phyloP scores from a whole-genome alignment of 2,329 filamentous ascomycete genomes.

The Xylariaceae sp. region DNA sequence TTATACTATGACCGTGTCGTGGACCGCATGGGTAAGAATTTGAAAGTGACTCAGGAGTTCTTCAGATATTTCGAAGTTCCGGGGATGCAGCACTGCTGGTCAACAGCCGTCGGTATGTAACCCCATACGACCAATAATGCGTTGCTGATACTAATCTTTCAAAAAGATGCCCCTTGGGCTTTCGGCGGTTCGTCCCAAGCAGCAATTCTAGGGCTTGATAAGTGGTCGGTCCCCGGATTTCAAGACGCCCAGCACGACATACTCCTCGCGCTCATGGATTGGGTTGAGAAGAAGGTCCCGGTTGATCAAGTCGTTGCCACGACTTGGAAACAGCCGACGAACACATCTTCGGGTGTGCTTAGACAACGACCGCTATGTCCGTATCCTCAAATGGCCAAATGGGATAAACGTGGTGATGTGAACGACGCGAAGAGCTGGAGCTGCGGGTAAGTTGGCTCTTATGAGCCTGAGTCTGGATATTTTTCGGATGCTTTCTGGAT shows the following conservation, averaged over 20 bases:
- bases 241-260: conserved; percentile 35
- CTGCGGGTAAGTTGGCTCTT: conserved; percentile 28
- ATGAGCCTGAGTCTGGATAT: no score
- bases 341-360: conserved; percentile 34
- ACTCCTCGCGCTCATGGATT: conserved; percentile 36
- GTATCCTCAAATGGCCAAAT: conserved; percentile 35
- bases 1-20: conserved; percentile 33
- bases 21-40: conserved; percentile 27
- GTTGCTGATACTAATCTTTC: background rate
- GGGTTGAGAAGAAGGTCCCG: conserved; percentile 34
- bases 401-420: conserved; percentile 32
- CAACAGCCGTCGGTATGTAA: conserved; percentile 23
- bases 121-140: no score
- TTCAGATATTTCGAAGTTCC: conserved; percentile 51
- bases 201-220: conserved; percentile 26
- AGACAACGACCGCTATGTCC: conserved; percentile 44
- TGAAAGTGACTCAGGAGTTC: conserved; percentile 40
- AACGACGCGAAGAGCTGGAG: conserved; percentile 33
- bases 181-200: conserved; percentile 34
- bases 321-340: conserved; percentile 28
- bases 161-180: conserved; percentile 37
- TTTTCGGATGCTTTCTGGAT: no score
- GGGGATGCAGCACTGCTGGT: conserved; percentile 47
- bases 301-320: conserved; percentile 35
- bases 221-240: conserved; percentile 35